A percentile compares a stretch with the other conserved stretches of the same genome.
Conservation (phyloP, 352 stramenopile genomes). For the Thraustochytrium sp. region DNA sequence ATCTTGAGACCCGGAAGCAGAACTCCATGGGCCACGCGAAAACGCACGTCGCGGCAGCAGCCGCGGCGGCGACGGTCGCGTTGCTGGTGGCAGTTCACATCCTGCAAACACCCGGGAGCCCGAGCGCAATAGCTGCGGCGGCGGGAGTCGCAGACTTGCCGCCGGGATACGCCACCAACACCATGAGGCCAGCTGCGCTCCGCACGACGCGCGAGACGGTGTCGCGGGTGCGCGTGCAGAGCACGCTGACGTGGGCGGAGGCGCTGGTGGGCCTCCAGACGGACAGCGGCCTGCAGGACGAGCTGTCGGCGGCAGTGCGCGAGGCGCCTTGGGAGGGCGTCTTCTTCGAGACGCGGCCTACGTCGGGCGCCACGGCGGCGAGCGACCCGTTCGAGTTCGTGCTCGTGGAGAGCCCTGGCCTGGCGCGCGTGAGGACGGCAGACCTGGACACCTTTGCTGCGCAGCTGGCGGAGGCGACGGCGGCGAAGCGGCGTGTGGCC, state of each 20-base stretch:
- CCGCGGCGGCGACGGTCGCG: no score
- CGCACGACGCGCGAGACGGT: no score
- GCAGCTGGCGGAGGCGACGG: not conserved
- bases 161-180: no score
- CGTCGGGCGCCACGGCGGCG: not conserved
- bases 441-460: not conserved
- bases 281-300: not conserved
- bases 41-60: no score
- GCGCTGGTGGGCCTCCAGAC: not conserved
- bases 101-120: no score
- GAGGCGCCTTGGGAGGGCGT: not conserved
- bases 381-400: not conserved
- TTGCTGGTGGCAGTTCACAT: no score
- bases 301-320: not conserved
- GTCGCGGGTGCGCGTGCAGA: no score
- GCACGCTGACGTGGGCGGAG: not conserved
- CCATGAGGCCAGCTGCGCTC: no score
- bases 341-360: constrained; percentile 7
- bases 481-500: not conserved
- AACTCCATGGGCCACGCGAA: no score
- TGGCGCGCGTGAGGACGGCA: not conserved
- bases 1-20: no score
- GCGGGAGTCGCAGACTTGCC: no score
- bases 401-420: not conserved
- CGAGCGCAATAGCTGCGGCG: no score